phyloP scores from a whole-genome alignment of 805 yeast species.

The Candida ficus region DNA sequence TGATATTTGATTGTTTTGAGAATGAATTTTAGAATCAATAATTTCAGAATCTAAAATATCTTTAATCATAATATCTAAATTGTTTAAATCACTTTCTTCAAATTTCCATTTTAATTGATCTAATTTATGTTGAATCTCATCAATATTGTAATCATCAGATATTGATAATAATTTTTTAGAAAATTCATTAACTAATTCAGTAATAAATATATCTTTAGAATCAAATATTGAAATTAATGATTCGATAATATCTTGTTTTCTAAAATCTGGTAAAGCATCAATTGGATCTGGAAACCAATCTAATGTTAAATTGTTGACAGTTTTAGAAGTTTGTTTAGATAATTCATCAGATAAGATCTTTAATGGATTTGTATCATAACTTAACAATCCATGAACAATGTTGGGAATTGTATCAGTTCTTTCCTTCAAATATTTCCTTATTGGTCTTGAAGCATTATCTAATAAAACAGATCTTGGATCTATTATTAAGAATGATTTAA shows the following conservation, averaged over 20 bases:
- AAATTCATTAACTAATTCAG: slow-evolving; percentile 58
- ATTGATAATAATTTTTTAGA: slow-evolving; percentile 45
- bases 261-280: slow-evolving; percentile 85
- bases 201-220: slow-evolving; percentile 57
- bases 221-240: slow-evolving; percentile 70
- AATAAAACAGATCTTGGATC: slow-evolving; percentile 85
- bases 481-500: slow-evolving; percentile 64
- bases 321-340: slow-evolving; percentile 19
- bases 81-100: slow-evolving; percentile 60
- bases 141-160: slow-evolving; percentile 31
- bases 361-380: slow-evolving; percentile 30
- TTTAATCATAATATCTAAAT: slow-evolving; percentile 77
- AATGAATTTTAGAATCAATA: slow-evolving; percentile 36
- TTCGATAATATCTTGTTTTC: slow-evolving; percentile 64
- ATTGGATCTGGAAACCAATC: slow-evolving; percentile 84
- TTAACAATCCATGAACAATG: slow-evolving; percentile 67
- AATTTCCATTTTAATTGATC: slow-evolving; percentile 55
- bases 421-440: slow-evolving; percentile 63
- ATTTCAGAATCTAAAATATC: slow-evolving; percentile 58
- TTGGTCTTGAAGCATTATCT: slow-evolving; percentile 73
- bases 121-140: slow-evolving; percentile 38
- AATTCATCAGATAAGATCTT: slow-evolving; percentile 54
- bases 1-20: slow-evolving; percentile 15
- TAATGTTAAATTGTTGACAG: slow-evolving; percentile 22
- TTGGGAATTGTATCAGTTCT: slow-evolving; percentile 68